These are phyloP conservation scores for Geoglossum cookeanum DNA, from an alignment of 2,329 filamentous ascomycete genomes.

Conservation along the genomic window DNA sequence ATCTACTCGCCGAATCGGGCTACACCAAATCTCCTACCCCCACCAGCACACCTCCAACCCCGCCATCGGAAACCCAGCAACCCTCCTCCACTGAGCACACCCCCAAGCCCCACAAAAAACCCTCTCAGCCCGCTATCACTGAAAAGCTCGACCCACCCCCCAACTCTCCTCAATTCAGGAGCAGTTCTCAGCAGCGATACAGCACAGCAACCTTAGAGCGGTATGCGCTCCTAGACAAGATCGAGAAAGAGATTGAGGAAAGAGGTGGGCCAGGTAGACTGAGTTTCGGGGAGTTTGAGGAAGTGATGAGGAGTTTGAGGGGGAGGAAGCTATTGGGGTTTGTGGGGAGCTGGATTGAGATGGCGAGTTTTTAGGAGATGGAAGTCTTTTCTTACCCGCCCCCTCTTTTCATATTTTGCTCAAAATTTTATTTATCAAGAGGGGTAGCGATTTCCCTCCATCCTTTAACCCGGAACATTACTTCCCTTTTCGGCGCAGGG, in stretches of 20 bases:
- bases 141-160: constrained; percentile 19
- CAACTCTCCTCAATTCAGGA: constrained; percentile 17
- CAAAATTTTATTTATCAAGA: too few species aligned
- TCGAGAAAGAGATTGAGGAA: constrained; percentile 47
- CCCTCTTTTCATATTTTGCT: too few species aligned
- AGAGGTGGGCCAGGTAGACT: constrained; percentile 68
- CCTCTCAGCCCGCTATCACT: constrained; percentile 21
- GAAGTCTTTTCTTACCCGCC: background rate
- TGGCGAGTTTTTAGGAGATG: constrained; percentile 34
- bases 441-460: too few species aligned
- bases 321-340: constrained; percentile 52
- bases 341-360: constrained; percentile 78
- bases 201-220: constrained; percentile 13
- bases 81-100: background rate
- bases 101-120: constrained; percentile 28
- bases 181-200: background rate
- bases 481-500: too few species aligned
- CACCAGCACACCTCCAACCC: background rate
- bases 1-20: background rate
- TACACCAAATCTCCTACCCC: background rate
- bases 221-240: constrained; percentile 34
- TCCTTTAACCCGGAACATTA: too few species aligned
- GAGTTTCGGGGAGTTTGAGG: constrained; percentile 61
- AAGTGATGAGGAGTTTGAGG: constrained; percentile 49
- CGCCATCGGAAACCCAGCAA: background rate